Evolutionary conservation across 805 yeast species (phyloP).

Genomic region (Komagataella phaffii): DNA sequence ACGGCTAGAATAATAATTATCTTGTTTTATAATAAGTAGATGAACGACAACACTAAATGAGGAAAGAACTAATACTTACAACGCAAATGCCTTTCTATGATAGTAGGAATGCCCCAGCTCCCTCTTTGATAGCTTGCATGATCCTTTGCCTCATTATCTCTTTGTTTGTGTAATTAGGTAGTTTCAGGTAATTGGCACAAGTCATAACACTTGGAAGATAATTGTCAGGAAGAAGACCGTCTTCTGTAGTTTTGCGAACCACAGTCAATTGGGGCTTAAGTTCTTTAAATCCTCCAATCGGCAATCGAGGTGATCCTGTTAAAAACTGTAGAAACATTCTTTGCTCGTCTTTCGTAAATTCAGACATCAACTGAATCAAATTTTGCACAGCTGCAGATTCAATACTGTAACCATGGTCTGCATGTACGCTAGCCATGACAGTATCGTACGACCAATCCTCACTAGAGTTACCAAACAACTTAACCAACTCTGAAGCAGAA

Average conservation of each 20-base stretch:
- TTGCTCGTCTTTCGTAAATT: constrained; percentile 39
- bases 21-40: not conserved
- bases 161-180: constrained; percentile 66
- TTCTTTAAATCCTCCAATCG: constrained; percentile 85
- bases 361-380: constrained; percentile 47
- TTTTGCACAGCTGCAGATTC: constrained; percentile 52
- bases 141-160: constrained; percentile 47
- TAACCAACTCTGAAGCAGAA: constrained; percentile 58
- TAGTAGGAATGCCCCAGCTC: constrained; percentile 75
- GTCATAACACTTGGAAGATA: constrained; percentile 97
- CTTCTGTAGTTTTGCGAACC: constrained; percentile 73
- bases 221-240: constrained; percentile 53
- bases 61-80: not conserved
- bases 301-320: constrained; percentile 88
- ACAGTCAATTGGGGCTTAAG: constrained; percentile 77
- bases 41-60: not conserved
- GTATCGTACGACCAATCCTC: constrained; percentile 81
- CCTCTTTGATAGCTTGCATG: constrained; percentile 67
- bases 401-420: constrained; percentile 81
- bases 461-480: constrained; percentile 59
- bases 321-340: constrained; percentile 73
- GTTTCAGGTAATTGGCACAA: constrained; percentile 85
- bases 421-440: constrained; percentile 45
- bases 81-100: constrained; percentile 21
- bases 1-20: constrained; percentile 4